These are phyloP conservation scores for Trichoderma oligosporum DNA, from an alignment of 2,329 filamentous ascomycete genomes.

Conservation along the genomic window DNA sequence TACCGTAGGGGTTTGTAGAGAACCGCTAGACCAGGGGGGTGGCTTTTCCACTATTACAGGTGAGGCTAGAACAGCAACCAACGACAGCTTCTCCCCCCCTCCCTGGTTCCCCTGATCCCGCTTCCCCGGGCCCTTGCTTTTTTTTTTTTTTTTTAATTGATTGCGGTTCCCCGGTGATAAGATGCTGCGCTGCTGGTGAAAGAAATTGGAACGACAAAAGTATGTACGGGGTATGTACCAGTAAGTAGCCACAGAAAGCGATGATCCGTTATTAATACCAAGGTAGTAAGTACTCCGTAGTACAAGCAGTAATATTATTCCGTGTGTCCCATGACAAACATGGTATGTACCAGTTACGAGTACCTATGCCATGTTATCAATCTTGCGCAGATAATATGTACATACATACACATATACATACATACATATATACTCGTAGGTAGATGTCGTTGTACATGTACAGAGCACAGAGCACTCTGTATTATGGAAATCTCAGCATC, in stretches of 20 bases:
- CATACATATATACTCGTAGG: too few species aligned
- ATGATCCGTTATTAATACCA: too few species aligned
- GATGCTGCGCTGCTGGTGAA: background rate
- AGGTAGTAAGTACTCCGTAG: too few species aligned
- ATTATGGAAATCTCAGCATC: too few species aligned
- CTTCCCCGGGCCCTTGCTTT: slow-evolving; percentile 14
- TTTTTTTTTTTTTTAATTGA: too few species aligned
- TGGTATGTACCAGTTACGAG: background rate
- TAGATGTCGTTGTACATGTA: too few species aligned
- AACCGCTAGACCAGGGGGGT: background rate
- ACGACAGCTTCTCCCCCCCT: too few species aligned
- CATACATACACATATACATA: too few species aligned
- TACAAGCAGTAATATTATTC: background rate
- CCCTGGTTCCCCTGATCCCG: slow-evolving; percentile 16
- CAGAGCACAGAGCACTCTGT: background rate
- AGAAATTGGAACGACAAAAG: slow-evolving; percentile 1
- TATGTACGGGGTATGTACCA: too few species aligned
- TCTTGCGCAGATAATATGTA: too few species aligned
- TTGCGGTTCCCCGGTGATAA: slow-evolving; percentile 4
- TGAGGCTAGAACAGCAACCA: too few species aligned
- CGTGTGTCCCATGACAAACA: slow-evolving; percentile 9
- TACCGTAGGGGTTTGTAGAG: background rate
- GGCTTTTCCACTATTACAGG: background rate
- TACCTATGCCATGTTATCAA: background rate
- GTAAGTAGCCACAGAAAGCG: too few species aligned